These are phyloP conservation scores for Pseudogymnoascus sp. DNA, from an alignment of 2,329 filamentous ascomycete species.

Conservation along the genomic window DNA sequence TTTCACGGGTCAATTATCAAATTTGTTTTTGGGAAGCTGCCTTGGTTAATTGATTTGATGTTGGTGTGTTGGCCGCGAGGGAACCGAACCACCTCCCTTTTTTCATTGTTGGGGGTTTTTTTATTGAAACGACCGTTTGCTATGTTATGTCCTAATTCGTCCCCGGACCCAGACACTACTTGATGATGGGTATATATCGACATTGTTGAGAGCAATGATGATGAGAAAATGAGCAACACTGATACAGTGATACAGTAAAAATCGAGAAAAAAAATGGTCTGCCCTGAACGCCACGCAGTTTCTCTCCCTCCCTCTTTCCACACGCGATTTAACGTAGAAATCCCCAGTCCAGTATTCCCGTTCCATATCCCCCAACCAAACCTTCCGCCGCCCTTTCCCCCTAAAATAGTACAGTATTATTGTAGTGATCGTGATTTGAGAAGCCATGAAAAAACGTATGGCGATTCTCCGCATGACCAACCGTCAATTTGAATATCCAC, in stretches of 20 bases:
- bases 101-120: background rate
- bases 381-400: background rate
- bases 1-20: background rate
- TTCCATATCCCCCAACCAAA: background rate
- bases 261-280: background rate
- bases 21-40: background rate
- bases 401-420: conserved; percentile 8
- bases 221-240: background rate
- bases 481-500: background rate
- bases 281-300: background rate
- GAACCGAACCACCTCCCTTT: background rate
- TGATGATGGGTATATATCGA: background rate
- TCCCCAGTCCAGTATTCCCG: background rate
- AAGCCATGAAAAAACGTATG: background rate
- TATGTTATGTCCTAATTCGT: background rate
- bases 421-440: conserved; percentile 7
- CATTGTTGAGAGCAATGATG: background rate
- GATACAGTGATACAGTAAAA: background rate
- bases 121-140: background rate
- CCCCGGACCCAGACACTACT: background rate
- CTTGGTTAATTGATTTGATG: background rate
- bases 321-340: background rate
- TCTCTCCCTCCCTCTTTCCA: background rate
- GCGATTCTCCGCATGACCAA: background rate
- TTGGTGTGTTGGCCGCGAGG: background rate